Base-by-base conservation (phyloP, 805 yeast species). In the Metschnikowia borealis region DNA sequence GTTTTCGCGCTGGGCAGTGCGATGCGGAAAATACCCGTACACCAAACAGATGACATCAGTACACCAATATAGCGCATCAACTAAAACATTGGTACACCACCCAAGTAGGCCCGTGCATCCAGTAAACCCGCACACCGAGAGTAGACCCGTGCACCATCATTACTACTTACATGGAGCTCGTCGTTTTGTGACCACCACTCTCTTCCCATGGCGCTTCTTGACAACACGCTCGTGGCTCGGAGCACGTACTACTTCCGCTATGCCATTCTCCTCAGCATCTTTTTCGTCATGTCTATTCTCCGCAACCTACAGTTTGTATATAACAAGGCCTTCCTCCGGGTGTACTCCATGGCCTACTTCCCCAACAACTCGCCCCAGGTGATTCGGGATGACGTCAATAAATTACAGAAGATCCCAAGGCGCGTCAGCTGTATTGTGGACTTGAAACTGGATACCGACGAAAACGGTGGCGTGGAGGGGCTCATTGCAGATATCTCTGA, bases 391-490 rank as follows among this genome's bases (percentile, higher is more conserved):
- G 98, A 92, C 68, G 89, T 89, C 35, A 73, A 73, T 53, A 80
- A 81, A 59, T 70, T 92, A 49, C 63, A 77, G 39, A 94, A 94
- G 66, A 77, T 89, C 21, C 99, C 99, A 3, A 79, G 76, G 55
- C 78, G 87, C 45, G 61, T 94, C 20, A 85, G 95, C 7, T 82
- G 87, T 18, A 82, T 92, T n/a, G 69, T 94, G 50, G 83, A 81
- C 57, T 77, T 83, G 63, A 84, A 83, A 61, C 78, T 84, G 26
- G 89, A 83, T 51, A 87, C 85, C 54, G 92, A 84, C 58, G 96
- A 89, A 59, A 92, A 90, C 52, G 96, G 96, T 32, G 97, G 97
- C 2, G 67, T 85, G 39, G 88, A 85, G 53, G 96, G 96, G 0
- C 72, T 92, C 39, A 74, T 91, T 59, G 83, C 81, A 56, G 88